Evolutionary conservation across 1,284 basidiomycete species (phyloP).

Genomic region (Ganoderma multipileum): DNA sequence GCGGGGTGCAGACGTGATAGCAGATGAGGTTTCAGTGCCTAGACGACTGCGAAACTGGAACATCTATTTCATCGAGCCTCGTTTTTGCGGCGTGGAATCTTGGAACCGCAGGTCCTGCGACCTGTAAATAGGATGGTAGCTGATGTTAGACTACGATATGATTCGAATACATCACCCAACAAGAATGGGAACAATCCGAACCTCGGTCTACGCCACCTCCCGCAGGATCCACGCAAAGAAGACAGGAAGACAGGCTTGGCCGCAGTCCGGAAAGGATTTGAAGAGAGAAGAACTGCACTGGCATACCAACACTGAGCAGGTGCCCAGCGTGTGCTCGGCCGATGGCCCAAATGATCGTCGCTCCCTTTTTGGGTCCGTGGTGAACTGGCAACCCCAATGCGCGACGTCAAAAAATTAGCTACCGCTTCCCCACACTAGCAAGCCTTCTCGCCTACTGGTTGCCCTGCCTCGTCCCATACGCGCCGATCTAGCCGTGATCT

Average conservation of each 20-base stretch:
- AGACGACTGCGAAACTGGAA: conserved; percentile 8
- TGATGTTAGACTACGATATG: neutral
- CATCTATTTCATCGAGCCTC: conserved; percentile 16
- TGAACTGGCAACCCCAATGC: conserved; percentile 20
- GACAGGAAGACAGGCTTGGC: neutral
- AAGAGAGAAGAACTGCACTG: neutral
- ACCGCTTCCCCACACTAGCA: conserved; percentile 11
- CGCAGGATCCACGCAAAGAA: neutral
- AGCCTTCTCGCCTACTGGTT: conserved; percentile 9
- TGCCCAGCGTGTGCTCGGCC: neutral
- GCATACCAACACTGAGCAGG: neutral
- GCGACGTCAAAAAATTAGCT: conserved; percentile 25
- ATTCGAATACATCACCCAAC: too few species aligned
- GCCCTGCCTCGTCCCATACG: conserved; percentile 1
- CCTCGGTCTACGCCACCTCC: neutral
- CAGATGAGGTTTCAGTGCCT: conserved; percentile 18
- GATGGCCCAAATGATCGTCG: conserved; percentile 25
- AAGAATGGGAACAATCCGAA: neutral
- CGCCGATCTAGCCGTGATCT: conserved; percentile 8
- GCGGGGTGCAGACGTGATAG: conserved; percentile 20
- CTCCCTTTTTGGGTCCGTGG: conserved; percentile 25
- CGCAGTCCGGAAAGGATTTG: neutral
- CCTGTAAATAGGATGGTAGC: neutral
- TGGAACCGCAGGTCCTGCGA: neutral
- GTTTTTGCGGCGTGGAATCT: conserved; percentile 14